phyloP scores from a whole-genome alignment of 1,284 basidiomycete genomes.

The Irpex sp. region DNA sequence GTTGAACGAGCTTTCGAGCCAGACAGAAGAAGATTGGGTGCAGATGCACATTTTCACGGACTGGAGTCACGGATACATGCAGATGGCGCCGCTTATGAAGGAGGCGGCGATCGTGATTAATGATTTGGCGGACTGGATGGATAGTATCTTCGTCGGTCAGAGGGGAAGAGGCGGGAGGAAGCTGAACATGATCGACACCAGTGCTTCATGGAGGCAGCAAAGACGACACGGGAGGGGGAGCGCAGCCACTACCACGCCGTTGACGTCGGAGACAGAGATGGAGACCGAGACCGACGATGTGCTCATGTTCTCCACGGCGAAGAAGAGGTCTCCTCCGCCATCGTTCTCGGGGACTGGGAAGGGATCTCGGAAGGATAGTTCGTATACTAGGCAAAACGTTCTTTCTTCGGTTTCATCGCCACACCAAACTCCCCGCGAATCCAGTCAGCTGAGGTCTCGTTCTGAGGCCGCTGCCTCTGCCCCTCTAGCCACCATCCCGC shows the following conservation, averaged over 20 bases:
- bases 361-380: neutral
- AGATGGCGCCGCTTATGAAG: slow-evolving; percentile 87
- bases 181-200: neutral
- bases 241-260: slow-evolving; percentile 17
- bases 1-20: slow-evolving; percentile 53
- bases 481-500: neutral
- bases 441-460: too few species aligned
- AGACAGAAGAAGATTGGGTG: slow-evolving; percentile 93
- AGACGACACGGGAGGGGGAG: neutral
- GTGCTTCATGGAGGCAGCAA: neutral
- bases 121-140: slow-evolving; percentile 93
- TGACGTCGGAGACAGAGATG: slow-evolving; percentile 27
- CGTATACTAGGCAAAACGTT: neutral
- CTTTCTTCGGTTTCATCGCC: neutral
- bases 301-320: slow-evolving; percentile 66
- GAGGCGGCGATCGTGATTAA: slow-evolving; percentile 82
- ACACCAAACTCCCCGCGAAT: too few species aligned
- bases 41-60: slow-evolving; percentile 88
- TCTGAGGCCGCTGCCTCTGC: neutral
- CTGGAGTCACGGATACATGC: slow-evolving; percentile 93
- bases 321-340: slow-evolving; percentile 42
- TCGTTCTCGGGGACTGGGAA: slow-evolving; percentile 19
- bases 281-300: slow-evolving; percentile 65
- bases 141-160: slow-evolving; percentile 62
- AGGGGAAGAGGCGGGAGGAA: slow-evolving; percentile 4